Conservation (phyloP, 129 eudicot species). For the Flaveria trinervia region DNA sequence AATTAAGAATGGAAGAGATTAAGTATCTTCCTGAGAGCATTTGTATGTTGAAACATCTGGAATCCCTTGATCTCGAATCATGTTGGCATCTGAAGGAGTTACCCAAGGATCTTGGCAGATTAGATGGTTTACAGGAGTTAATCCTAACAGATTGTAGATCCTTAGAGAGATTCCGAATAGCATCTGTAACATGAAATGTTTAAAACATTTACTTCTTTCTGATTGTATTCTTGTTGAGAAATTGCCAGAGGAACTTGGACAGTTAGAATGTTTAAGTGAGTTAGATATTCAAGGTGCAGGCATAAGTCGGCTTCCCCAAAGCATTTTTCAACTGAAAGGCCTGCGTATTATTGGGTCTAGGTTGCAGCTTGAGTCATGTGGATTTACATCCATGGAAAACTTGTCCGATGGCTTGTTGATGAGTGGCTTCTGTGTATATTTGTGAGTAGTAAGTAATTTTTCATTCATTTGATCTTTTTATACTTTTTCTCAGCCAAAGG, state of each 20-base stretch:
- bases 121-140: neutral
- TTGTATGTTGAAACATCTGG: neutral
- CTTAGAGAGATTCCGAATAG: neutral
- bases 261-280: neutral
- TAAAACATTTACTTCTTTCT: neutral
- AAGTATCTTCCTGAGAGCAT: neutral
- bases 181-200: neutral
- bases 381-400: neutral
- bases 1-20: neutral
- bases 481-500: too few species aligned
- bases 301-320: neutral
- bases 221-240: neutral
- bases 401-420: too few species aligned
- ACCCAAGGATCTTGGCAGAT: constrained; percentile 12
- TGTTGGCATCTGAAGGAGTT: neutral
- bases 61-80: neutral
- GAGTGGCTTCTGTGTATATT: too few species aligned
- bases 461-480: too few species aligned
- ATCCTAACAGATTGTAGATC: neutral
- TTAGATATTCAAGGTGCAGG: neutral
- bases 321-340: neutral
- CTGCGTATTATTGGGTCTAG: neutral
- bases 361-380: neutral
- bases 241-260: constrained; percentile 15
- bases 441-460: too few species aligned